These are phyloP conservation scores for Lophium mytilinum DNA, from an alignment of 495 filamentous ascomycete genomes.

Conservation along the genomic window DNA sequence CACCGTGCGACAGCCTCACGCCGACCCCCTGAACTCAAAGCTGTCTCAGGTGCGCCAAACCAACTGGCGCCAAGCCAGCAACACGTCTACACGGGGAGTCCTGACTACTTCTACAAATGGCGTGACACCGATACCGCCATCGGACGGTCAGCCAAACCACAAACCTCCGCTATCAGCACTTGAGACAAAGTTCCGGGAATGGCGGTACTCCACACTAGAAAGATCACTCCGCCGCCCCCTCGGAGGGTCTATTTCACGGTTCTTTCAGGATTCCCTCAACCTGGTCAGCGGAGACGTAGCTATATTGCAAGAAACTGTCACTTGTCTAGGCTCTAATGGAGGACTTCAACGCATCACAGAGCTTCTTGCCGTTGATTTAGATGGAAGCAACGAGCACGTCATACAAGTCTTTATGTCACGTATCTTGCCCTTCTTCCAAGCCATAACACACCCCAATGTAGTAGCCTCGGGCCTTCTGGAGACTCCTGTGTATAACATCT, in stretches of 20 bases:
- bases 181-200: neutral
- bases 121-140: no score
- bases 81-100: no score
- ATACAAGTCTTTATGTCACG: slow-evolving; percentile 29
- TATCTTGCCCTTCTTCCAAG: slow-evolving; percentile 45
- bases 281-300: slow-evolving; percentile 2
- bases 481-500: slow-evolving; percentile 47
- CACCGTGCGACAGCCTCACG: neutral
- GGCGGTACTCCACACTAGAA: neutral
- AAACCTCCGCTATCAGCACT: no score
- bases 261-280: slow-evolving; percentile 10
- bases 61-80: no score
- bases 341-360: slow-evolving; percentile 11
- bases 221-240: neutral
- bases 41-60: no score
- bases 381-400: slow-evolving; percentile 22
- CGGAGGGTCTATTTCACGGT: neutral
- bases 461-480: slow-evolving; percentile 48
- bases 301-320: slow-evolving; percentile 7
- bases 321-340: slow-evolving; percentile 3
- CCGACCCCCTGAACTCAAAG: no score
- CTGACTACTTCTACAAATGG: no score
- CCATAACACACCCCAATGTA: slow-evolving; percentile 45
- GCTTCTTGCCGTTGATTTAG: slow-evolving; percentile 27
- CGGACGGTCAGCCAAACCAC: no score